Evolutionary conservation across 2,329 filamentous ascomycete genomes (phyloP).

Genomic region (Pseudocercospora fuligena): DNA sequence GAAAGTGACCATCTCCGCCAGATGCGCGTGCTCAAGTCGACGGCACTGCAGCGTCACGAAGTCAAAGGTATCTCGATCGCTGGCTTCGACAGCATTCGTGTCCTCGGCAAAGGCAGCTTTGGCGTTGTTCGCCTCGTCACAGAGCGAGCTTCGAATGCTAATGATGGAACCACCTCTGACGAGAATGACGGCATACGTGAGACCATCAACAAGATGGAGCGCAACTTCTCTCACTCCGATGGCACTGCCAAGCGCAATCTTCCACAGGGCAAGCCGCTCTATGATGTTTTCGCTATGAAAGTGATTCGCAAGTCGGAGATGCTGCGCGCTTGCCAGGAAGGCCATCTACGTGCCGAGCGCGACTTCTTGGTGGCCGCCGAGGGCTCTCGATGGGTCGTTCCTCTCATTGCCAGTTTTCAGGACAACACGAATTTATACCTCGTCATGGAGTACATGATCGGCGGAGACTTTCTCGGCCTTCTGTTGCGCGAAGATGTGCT

Average conservation of each 20-base stretch:
- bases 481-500: constrained; percentile 84
- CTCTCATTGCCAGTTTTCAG: constrained; percentile 86
- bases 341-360: constrained; percentile 85
- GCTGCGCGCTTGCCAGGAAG: constrained; percentile 89
- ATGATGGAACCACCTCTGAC: constrained; percentile 41
- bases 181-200: constrained; percentile 10
- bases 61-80: constrained; percentile 60
- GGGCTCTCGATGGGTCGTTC: constrained; percentile 88
- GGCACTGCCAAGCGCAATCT: constrained; percentile 35
- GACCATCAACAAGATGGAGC: constrained; percentile 16
- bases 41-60: constrained; percentile 55
- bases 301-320: constrained; percentile 93
- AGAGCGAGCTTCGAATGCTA: constrained; percentile 48
- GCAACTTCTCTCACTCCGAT: constrained; percentile 30
- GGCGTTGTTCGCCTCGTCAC: constrained; percentile 86
- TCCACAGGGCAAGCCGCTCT: constrained; percentile 41
- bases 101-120: constrained; percentile 92
- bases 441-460: constrained; percentile 98
- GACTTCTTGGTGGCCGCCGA: constrained; percentile 90
- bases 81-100: constrained; percentile 79
- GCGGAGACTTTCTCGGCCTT: constrained; percentile 88
- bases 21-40: constrained; percentile 70
- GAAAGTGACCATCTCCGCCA: constrained; percentile 80
- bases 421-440: constrained; percentile 84
- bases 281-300: constrained; percentile 90